phyloP scores from a whole-genome alignment of 1,284 basidiomycete species.

The Tilletia setariae region DNA sequence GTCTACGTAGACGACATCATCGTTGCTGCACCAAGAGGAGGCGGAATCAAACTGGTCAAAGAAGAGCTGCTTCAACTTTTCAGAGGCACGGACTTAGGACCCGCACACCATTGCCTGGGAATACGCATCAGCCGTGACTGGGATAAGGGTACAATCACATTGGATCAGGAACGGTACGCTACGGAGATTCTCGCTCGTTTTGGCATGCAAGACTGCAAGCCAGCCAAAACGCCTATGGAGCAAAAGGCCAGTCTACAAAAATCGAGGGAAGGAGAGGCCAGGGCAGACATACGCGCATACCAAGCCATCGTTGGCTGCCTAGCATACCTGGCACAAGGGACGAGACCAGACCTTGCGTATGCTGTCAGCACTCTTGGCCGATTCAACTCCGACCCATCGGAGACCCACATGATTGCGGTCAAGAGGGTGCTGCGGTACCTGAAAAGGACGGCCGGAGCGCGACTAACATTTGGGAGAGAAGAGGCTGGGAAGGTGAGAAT shows the following conservation, averaged over 20 bases:
- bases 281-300: neutral
- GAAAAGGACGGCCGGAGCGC: conserved; percentile 58
- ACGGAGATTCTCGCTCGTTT: neutral
- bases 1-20: conserved; percentile 6
- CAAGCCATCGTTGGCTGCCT: conserved; percentile 53
- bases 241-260: neutral
- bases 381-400: conserved; percentile 43
- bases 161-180: neutral
- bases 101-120: neutral
- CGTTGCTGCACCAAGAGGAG: neutral
- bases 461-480: conserved; percentile 31
- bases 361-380: conserved; percentile 55
- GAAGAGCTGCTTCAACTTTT: neutral
- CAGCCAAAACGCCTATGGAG: neutral
- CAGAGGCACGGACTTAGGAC: neutral
- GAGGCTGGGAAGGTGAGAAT: neutral
- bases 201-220: neutral
- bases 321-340: conserved; percentile 56
- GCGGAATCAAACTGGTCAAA: neutral
- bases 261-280: neutral
- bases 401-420: conserved; percentile 56
- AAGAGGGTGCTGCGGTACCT: conserved; percentile 58
- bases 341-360: conserved; percentile 57
- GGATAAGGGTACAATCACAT: neutral
- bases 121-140: neutral